These are phyloP conservation scores for Tetrapisispora phaffii DNA, from an alignment of 805 yeast species.

Conservation along the genomic window DNA sequence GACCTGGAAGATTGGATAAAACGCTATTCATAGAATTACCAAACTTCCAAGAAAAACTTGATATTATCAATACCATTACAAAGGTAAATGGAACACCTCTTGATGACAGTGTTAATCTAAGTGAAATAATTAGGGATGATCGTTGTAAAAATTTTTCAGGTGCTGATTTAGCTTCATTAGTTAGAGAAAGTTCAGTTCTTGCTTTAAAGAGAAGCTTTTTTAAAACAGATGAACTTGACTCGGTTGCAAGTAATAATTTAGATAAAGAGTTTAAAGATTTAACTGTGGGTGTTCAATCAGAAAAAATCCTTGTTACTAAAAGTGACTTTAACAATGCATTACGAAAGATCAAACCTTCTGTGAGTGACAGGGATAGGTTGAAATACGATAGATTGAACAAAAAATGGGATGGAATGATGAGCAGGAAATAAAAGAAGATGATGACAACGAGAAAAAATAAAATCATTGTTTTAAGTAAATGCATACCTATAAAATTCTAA, in stretches of 20 bases:
- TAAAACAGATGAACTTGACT: constrained; percentile 34
- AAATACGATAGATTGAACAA: constrained; percentile 68
- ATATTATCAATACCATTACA: constrained; percentile 71
- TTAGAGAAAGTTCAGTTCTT: constrained; percentile 85
- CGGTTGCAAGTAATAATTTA: constrained; percentile 39
- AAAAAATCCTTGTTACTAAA: constrained; percentile 44
- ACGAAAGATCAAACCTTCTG: constrained; percentile 75
- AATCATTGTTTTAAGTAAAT: not conserved
- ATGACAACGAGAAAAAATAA: not conserved
- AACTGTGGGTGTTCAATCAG: constrained; percentile 25
- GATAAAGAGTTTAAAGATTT: constrained; percentile 34
- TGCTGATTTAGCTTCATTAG: constrained; percentile 88
- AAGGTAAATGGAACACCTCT: constrained; percentile 69
- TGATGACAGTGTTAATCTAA: constrained; percentile 49
- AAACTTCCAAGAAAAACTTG: constrained; percentile 62
- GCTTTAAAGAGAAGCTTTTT: constrained; percentile 74
- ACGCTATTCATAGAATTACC: constrained; percentile 89
- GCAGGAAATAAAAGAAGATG: constrained; percentile 21
- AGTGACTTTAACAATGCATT: constrained; percentile 68
- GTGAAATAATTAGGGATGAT: constrained; percentile 56
- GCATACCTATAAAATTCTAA: not conserved
- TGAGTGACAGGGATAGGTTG: constrained; percentile 70
- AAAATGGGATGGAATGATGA: constrained; percentile 62
- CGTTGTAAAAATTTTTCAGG: constrained; percentile 88
- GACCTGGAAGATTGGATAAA: constrained; percentile 94